Conservation (phyloP, 768 basidiomycete species). For the Xerocomus brunneocitrinus region DNA sequence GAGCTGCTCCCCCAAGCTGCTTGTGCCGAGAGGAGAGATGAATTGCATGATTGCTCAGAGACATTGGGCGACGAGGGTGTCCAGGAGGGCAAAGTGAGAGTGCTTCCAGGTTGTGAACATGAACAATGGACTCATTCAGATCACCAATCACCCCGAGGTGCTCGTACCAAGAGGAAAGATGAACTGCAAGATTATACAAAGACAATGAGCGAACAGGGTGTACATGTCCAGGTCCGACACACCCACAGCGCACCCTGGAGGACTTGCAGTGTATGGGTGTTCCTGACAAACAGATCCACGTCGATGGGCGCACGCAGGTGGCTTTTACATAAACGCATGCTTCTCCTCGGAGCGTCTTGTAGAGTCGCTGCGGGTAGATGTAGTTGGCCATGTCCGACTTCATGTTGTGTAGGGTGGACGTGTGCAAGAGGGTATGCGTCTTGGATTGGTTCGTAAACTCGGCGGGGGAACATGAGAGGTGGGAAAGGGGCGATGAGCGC, state of each 20-base stretch:
- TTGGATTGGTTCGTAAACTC: constrained; percentile 53
- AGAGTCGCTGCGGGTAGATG: constrained; percentile 82
- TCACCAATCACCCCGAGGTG: no score
- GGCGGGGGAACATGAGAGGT: constrained; percentile 69
- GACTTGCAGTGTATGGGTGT: constrained; percentile 68
- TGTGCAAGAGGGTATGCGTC: constrained; percentile 71
- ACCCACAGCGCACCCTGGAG: constrained; percentile 61
- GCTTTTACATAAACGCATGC: constrained; percentile 40
- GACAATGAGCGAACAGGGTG: no score
- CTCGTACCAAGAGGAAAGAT: no score
- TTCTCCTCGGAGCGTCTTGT: constrained; percentile 65
- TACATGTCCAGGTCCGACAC: constrained; percentile 43
- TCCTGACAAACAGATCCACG: constrained; percentile 74
- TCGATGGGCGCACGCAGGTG: constrained; percentile 44
- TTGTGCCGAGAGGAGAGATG: no score
- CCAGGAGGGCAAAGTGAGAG: no score
- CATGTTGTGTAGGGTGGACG: constrained; percentile 91
- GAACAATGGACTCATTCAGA: no score
- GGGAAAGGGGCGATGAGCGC: constrained; percentile 66
- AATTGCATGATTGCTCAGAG: no score
- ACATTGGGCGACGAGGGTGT: no score
- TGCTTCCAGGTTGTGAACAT: no score
- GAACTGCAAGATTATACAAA: no score
- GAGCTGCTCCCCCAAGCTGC: no score
- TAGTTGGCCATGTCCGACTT: constrained; percentile 86